Evolutionary conservation across 192 early-diverging fungal species (phyloP), one percentile per base, ranked within the genome.

Genomic region (Pilobolus umbonatus): DNA sequence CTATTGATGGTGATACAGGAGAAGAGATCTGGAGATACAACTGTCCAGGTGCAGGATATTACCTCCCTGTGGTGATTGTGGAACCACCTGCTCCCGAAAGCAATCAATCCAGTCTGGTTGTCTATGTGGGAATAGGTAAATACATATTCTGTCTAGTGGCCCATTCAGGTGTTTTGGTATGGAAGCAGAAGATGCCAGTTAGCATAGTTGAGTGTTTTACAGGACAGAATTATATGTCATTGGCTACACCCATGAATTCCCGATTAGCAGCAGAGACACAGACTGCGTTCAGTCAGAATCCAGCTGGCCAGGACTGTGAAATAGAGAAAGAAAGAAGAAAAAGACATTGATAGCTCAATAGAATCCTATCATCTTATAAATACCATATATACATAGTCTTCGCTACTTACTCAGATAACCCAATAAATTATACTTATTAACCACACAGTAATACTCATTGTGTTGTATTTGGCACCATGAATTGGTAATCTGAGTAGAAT

Each of bases 181-280:
- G 65, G 65, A 11, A n/a, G 2, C n/a, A n/a, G n/a, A n/a, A n/a
- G n/a, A n/a, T n/a, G n/a, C n/a, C n/a, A n/a, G 39, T 15, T 17
- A 5, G 44, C 4, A 19, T 57, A 2, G 49, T 44, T 6, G 42
- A 57, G 28, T 36, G 28, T 4, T 32, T 24, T 21, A 14, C 59
- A 3, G 63, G 63, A 24, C 43, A 17, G 0, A 24, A 35, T 11
- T 56, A 32, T 17, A 50, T 65, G 56, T 51, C 55, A 3, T 29
- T 65, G 38, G 63, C 56, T 0, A 65, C 63, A 14, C 36, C 39
- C 0, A 58, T 55, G 56, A 49, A 47, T 17, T 65, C 63, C 25
- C 46, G 63, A 10, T 30, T 58, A 11, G 39, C 47, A 22, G 48
- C 49, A 30, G 60, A 61, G 39, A 14, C 36, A 2, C 36, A 52